Base-by-base conservation (phyloP, 306 rosid genomes). In the Styphnolobium japonicum region DNA sequence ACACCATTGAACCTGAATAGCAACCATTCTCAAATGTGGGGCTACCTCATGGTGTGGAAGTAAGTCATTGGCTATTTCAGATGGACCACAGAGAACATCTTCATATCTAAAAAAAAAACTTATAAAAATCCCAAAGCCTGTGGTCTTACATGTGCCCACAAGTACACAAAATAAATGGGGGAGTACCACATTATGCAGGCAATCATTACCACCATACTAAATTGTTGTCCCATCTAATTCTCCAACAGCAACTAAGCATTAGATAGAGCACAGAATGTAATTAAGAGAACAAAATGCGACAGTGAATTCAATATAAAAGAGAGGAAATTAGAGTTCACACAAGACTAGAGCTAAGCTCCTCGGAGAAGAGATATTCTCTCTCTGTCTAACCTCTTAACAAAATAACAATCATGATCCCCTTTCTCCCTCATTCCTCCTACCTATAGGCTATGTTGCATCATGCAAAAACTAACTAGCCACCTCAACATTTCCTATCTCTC, bases 231-330 rank as follows among this genome's bases (percentile, higher is more conserved):
- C 12, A 6, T 21, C 31, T 5, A 48, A 48, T 36, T 55, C 68
- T 79, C 72, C 69, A 48, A 70, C 45, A n/a, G 51, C 56, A 49
- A 7, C 58, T 34, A 15, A n/a, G n/a, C n/a, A n/a, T n/a, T n/a
- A n/a, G n/a, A n/a, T n/a, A n/a, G n/a, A n/a, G n/a, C n/a, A n/a
- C n/a, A n/a, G n/a, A n/a, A n/a, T n/a, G n/a, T n/a, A n/a, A n/a
- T n/a, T n/a, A n/a, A n/a, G n/a, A n/a, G n/a, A n/a, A n/a, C n/a
- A n/a, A n/a, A n/a, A n/a, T n/a, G n/a, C n/a, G n/a, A n/a, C n/a
- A n/a, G n/a, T n/a, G n/a, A n/a, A n/a, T n/a, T n/a, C n/a, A n/a
- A n/a, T n/a, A n/a, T n/a, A n/a, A n/a, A n/a, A n/a, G n/a, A n/a
- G n/a, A n/a, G n/a, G n/a, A n/a, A n/a, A n/a, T n/a, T n/a, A n/a